A percentile compares a stretch with the other conserved stretches of the same genome.
Conservation (phyloP, 208 protist species). For the Trypanosoma conorhini region DNA sequence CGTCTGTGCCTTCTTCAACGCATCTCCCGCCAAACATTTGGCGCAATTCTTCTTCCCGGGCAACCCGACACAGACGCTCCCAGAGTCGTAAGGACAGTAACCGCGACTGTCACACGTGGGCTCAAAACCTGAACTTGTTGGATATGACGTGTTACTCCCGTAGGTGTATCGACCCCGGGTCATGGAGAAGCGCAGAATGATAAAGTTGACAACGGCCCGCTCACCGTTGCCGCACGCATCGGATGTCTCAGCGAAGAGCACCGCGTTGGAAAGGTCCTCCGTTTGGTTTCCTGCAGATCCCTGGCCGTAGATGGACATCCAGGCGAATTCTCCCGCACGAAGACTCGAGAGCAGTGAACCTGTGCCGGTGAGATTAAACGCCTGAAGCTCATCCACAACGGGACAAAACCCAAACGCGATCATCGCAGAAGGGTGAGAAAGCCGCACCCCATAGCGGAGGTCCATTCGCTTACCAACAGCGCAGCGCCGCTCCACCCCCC, state of each 20-base stretch:
- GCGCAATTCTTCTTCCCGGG: slow-evolving; percentile 25
- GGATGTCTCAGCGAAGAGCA: slow-evolving; percentile 10
- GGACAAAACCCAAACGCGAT: slow-evolving; percentile 31
- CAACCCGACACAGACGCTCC: slow-evolving; percentile 26
- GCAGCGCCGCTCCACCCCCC: slow-evolving; percentile 12
- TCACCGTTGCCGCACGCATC: slow-evolving; percentile 6
- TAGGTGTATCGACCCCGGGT: slow-evolving; percentile 28
- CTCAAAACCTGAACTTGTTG: slow-evolving; percentile 19
- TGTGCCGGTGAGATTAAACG: slow-evolving; percentile 25
- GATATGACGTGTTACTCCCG: slow-evolving; percentile 17
- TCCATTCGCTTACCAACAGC: slow-evolving; percentile 18
- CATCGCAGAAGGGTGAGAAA: not conserved
- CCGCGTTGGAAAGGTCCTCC: slow-evolving; percentile 5
- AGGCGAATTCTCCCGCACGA: not conserved
- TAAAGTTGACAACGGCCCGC: slow-evolving; percentile 26
- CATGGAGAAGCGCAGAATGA: slow-evolving; percentile 23
- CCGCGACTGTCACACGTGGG: slow-evolving; percentile 25
- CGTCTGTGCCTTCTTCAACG: slow-evolving; percentile 5
- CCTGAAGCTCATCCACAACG: slow-evolving; percentile 31
- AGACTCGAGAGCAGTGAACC: slow-evolving; percentile 5
- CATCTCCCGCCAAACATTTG: slow-evolving; percentile 11
- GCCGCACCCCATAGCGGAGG: slow-evolving; percentile 24
- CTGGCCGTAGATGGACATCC: slow-evolving; percentile 29
- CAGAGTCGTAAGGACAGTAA: slow-evolving; percentile 14
- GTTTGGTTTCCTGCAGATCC: slow-evolving; percentile 17